phyloP scores from a whole-genome alignment of 192 early-diverging fungal species.

The Coemansia guatemalensis region DNA sequence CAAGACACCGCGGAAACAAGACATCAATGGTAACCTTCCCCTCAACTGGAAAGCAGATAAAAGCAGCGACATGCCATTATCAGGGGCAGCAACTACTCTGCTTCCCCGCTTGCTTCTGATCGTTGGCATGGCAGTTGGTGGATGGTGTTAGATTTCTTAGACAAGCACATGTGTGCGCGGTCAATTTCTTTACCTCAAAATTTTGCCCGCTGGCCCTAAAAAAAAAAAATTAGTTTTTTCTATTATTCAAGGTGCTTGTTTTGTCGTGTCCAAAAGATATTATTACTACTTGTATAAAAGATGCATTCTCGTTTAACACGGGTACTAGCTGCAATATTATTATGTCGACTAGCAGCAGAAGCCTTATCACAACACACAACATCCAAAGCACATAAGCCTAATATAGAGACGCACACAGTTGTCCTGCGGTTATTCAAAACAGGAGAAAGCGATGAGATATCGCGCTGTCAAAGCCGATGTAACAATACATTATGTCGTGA shows the following conservation, averaged over 20 bases:
- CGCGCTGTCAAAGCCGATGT: background rate
- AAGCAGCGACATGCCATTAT: background rate
- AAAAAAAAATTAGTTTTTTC: background rate
- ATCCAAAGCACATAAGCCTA: background rate
- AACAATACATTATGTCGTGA: constrained; percentile 9
- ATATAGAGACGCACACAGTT: background rate
- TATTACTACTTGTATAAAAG: background rate
- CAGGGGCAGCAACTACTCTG: background rate
- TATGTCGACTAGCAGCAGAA: background rate
- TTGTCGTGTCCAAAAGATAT: background rate
- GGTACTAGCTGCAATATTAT: background rate
- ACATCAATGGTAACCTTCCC: constrained; percentile 37
- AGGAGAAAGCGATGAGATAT: background rate
- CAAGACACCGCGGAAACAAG: constrained; percentile 37
- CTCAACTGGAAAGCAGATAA: constrained; percentile 27
- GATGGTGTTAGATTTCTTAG: background rate
- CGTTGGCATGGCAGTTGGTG: background rate
- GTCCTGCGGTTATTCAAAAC: background rate
- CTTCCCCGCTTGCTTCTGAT: constrained; percentile 8
- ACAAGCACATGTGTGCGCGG: background rate
- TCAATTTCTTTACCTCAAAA: background rate
- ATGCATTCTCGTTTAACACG: background rate
- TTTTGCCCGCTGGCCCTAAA: too few species aligned
- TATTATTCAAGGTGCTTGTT: background rate
- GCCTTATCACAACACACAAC: background rate